Evolutionary conservation across 1,139 yeast genomes (phyloP), one percentile per base, ranked within the genome.

Genomic region (Yamadazyma atlantica): DNA sequence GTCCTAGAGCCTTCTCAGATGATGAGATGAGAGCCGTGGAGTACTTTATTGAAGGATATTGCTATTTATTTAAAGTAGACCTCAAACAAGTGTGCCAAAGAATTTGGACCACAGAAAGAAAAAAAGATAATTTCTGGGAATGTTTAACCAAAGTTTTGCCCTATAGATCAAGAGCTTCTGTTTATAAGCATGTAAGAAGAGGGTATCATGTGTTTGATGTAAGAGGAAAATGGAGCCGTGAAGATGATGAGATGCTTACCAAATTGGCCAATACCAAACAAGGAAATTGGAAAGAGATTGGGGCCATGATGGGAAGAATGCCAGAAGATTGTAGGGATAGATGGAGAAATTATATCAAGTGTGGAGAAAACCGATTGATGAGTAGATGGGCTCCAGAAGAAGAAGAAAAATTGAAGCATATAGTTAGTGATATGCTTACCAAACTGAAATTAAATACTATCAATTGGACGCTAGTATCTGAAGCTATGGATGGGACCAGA

Each of bases 241-340:
- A 80, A 43, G 96, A 89, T 45, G 97, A 90, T 58, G 75, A 66
- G 28, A 72, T 73, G 36, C 67, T 90, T 39, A 77, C 80, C 1
- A 73, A 72, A 40, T 66, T 87, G 37, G 86, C 87, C 4, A 63
- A 73, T 7, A 79, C 80, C 27, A 77, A 80, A 47, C 86, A 82
- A 41, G 88, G 92, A 11, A 87, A 84, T 53, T 89, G 97, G 97
- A 85, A 86, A 49, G 72, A 73, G 32, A 85, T 89, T 44, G 96
- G 96, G 2, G 74, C 74, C 39, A 63, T 71, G 7, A 69, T 89
- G 79, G 87, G 87, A 10, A 75, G 97, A 53, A 90, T 90, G 97
- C 97, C 97, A 0, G 97, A 90, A 54, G 97, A 90, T 63, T 89
- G 97, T 58, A 75, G 97, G 48, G 97, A 90, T 57, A 73, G 97